Conservation (phyloP, 2,329 filamentous ascomycete genomes). For the Colletotrichum camelliae region DNA sequence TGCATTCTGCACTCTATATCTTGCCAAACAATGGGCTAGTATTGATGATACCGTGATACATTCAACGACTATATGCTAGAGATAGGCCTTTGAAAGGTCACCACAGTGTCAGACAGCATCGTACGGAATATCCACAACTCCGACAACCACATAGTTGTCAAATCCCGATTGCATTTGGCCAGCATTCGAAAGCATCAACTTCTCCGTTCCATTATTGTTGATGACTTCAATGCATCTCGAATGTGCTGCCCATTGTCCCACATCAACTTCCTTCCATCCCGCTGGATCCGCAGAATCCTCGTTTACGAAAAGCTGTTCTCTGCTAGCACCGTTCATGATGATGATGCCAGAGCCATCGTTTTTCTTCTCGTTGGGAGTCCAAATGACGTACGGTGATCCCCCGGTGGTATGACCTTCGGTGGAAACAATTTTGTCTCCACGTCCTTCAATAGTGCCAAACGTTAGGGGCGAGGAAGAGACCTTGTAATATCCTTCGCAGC, state of each 20-base stretch:
- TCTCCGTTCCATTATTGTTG: background rate
- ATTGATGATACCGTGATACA: background rate
- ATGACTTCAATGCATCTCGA: background rate
- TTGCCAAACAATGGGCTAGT: background rate
- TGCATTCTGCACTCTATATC: background rate
- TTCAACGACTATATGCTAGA: background rate
- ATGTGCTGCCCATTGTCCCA: background rate
- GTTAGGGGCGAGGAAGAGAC: background rate
- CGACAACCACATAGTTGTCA: background rate
- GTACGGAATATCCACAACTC: background rate
- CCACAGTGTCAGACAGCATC: background rate
- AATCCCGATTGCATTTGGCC: background rate
- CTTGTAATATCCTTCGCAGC: background rate
- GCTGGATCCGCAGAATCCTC: background rate
- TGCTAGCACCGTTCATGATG: background rate
- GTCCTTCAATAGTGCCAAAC: background rate
- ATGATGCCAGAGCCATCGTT: background rate
- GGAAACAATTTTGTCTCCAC: background rate
- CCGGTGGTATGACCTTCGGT: background rate
- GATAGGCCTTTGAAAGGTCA: background rate
- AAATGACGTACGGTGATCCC: background rate
- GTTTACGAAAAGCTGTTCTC: background rate
- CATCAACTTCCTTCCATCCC: background rate
- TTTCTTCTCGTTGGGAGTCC: background rate
- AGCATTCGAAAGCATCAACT: background rate